Percentiles rank a stretch among this genome's conserved stretches.
phyloP scores from a whole-genome alignment of 1,284 basidiomycete species.

The Trichosporon inkin region DNA sequence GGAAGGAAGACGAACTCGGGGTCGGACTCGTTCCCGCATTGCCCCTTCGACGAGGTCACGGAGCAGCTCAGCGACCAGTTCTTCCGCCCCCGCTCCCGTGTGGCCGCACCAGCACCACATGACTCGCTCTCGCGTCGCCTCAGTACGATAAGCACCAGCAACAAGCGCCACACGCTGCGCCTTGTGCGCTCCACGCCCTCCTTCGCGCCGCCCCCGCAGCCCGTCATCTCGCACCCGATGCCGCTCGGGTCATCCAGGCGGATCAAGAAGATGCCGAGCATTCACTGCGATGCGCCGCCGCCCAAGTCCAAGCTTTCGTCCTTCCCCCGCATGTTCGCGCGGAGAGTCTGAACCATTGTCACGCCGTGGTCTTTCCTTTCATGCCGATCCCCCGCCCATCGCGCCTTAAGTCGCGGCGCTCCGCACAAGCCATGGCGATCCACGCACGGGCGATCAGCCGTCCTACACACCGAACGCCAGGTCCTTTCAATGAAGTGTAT shows the following conservation, averaged over 20 bases:
- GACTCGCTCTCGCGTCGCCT: slow-evolving; percentile 1
- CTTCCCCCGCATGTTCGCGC: neutral
- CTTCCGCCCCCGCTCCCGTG: too few relatives aligned
- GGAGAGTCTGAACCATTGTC: neutral
- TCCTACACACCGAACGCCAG: too few relatives aligned
- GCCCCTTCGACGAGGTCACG: too few relatives aligned
- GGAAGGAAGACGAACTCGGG: too few relatives aligned
- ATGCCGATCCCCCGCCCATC: too few relatives aligned
- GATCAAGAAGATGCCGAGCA: neutral
- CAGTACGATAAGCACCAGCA: neutral
- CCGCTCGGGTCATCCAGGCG: neutral
- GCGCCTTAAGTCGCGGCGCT: too few relatives aligned
- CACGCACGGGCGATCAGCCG: too few relatives aligned
- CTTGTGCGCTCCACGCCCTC: neutral
- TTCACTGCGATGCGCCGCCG: neutral
- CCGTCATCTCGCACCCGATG: neutral
- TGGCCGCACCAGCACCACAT: neutral
- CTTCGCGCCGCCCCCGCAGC: neutral
- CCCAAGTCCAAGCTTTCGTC: neutral
- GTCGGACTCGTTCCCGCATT: too few relatives aligned
- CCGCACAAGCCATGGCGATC: too few relatives aligned
- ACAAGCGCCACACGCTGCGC: neutral
- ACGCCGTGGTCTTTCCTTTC: too few relatives aligned
- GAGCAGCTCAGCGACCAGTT: neutral
- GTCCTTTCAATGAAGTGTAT: too few relatives aligned